Conservation (phyloP, 2,329 filamentous ascomycete genomes). For the Blumeriella jaapii region DNA sequence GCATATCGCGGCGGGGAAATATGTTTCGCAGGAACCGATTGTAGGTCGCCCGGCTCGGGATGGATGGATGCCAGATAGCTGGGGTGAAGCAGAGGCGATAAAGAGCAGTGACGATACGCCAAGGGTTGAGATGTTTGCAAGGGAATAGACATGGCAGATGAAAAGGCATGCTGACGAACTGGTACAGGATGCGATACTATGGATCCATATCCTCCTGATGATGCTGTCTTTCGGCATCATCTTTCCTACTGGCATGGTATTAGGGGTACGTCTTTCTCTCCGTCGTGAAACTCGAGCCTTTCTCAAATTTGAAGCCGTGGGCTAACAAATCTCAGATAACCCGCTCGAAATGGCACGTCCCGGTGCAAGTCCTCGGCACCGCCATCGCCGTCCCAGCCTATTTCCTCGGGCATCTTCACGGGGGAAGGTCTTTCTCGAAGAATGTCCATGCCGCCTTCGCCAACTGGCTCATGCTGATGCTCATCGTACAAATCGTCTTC, state of each 20-base stretch:
- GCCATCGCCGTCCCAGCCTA: conserved; percentile 72
- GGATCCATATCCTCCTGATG: conserved; percentile 88
- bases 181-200: conserved; percentile 65
- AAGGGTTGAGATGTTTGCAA: background rate
- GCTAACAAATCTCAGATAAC: conserved; percentile 67
- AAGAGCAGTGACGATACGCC: background rate
- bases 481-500: conserved; percentile 64
- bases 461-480: conserved; percentile 65
- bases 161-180: background rate
- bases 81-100: background rate
- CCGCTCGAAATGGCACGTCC: conserved; percentile 71
- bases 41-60: background rate
- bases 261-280: conserved; percentile 53
- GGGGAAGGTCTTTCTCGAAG: conserved; percentile 70
- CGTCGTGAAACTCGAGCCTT: conserved; percentile 3
- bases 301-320: no score
- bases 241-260: conserved; percentile 89
- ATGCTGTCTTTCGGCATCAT: conserved; percentile 80
- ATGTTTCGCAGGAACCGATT: conserved; percentile 4
- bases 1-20: conserved; percentile 5
- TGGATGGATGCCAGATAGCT: background rate
- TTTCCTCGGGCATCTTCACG: conserved; percentile 83
- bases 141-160: background rate
- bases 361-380: conserved; percentile 66
- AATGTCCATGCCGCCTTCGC: conserved; percentile 80